These are phyloP conservation scores for Capsella rubella DNA, from an alignment of 441 rosid species.

Conservation along the genomic window DNA sequence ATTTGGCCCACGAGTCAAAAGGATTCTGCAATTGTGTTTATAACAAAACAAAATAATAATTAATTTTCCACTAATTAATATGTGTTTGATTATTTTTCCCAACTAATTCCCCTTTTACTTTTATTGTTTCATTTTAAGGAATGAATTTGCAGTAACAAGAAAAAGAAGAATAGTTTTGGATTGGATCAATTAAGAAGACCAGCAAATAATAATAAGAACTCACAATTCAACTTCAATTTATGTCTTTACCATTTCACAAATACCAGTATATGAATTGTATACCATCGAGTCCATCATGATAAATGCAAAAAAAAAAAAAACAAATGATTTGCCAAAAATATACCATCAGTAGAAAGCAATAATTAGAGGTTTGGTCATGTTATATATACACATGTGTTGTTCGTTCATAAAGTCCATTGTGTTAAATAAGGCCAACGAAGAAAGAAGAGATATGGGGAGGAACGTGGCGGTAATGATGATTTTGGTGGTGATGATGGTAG, in stretches of 20 bases:
- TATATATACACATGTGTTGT: not conserved
- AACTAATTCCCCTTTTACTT: not conserved
- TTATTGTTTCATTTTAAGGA: no score
- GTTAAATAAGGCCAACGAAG: not conserved
- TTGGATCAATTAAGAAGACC: no score
- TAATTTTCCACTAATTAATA: no score
- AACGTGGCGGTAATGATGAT: not conserved
- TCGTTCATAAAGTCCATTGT: not conserved
- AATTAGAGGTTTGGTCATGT: not conserved
- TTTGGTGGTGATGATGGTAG: not conserved
- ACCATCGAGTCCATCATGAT: not conserved
- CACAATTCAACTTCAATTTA: not conserved
- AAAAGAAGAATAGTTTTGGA: no score
- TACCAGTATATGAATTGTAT: no score
- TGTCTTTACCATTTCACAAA: not conserved
- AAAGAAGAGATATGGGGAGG: not conserved
- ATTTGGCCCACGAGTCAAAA: not conserved
- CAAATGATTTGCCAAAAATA: conserved; percentile 5
- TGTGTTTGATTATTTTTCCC: no score
- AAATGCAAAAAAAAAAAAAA: not conserved
- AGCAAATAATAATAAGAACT: not conserved
- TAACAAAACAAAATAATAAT: no score
- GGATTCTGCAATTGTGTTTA: not conserved
- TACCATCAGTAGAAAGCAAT: not conserved
- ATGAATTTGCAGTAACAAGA: no score